These are phyloP conservation scores for Coemansia sp. DNA, from an alignment of 192 early-diverging fungal genomes.

Conservation along the genomic window DNA sequence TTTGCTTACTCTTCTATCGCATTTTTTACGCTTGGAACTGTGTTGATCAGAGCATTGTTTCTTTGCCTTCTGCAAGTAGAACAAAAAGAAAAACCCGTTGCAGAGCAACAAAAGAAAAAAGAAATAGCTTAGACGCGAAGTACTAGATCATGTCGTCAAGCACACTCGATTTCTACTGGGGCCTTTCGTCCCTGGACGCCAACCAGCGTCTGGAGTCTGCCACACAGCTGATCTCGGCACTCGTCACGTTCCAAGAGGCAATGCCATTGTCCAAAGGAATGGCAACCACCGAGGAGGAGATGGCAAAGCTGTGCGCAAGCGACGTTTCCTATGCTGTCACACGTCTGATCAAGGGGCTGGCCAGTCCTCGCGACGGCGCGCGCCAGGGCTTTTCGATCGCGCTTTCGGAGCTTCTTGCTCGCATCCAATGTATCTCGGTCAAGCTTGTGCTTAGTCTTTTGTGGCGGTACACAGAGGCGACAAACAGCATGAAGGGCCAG, in stretches of 20 bases:
- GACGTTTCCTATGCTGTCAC: constrained; percentile 87
- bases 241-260: constrained; percentile 59
- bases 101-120: not conserved
- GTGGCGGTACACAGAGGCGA: constrained; percentile 61
- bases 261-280: constrained; percentile 23
- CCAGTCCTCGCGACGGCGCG: constrained; percentile 82
- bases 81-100: too few species aligned
- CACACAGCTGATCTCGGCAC: constrained; percentile 60
- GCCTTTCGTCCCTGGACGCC: constrained; percentile 77
- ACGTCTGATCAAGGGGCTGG: constrained; percentile 86
- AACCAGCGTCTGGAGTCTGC: constrained; percentile 67
- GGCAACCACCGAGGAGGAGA: constrained; percentile 61
- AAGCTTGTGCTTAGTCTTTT: constrained; percentile 73
- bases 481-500: constrained; percentile 73
- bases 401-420: constrained; percentile 74
- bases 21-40: too few species aligned
- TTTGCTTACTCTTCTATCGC: too few species aligned
- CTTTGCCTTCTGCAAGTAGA: too few species aligned
- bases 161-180: constrained; percentile 74
- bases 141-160: constrained; percentile 21
- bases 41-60: too few species aligned
- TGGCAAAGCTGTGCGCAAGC: constrained; percentile 68
- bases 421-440: constrained; percentile 55
- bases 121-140: not conserved
- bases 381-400: constrained; percentile 96